These are phyloP conservation scores for Suillus variegatus DNA, from an alignment of 768 basidiomycete species.

Conservation along the genomic window DNA sequence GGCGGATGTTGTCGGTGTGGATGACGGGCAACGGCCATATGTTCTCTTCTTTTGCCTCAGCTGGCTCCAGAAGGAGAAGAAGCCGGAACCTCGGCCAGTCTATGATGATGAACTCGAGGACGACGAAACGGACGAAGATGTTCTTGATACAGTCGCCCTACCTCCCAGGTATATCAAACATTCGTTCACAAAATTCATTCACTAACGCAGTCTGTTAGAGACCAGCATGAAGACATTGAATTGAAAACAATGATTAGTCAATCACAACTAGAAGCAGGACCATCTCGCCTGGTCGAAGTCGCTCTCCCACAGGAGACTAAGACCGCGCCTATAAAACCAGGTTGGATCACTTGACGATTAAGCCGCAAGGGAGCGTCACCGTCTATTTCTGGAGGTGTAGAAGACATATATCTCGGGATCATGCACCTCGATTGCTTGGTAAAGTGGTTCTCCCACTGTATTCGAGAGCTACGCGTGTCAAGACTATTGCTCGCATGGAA, in stretches of 20 bases:
- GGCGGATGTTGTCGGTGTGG: background rate
- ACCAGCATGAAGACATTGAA: background rate
- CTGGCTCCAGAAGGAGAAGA: background rate
- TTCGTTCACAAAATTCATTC: background rate
- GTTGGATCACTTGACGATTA: too few species aligned
- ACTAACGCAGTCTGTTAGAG: background rate
- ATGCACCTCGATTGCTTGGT: too few species aligned
- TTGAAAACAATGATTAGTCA: background rate
- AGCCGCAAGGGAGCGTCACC: too few species aligned
- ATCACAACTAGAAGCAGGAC: background rate
- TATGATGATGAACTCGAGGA: too few species aligned
- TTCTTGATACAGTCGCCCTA: background rate
- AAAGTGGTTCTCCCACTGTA: too few species aligned
- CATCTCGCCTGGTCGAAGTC: background rate
- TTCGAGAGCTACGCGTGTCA: too few species aligned
- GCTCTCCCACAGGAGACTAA: too few species aligned
- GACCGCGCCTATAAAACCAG: too few species aligned
- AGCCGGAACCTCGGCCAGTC: background rate
- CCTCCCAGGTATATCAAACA: background rate
- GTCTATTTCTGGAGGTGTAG: too few species aligned
- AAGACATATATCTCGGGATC: too few species aligned
- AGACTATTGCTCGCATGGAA: background rate
- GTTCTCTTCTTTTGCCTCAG: background rate
- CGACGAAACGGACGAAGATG: too few species aligned
- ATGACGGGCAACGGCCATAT: too few species aligned